Evolutionary conservation across 805 yeast genomes (phyloP), one percentile per base, ranked within the genome.

Genomic region (Metschnikowia arizonensis): DNA sequence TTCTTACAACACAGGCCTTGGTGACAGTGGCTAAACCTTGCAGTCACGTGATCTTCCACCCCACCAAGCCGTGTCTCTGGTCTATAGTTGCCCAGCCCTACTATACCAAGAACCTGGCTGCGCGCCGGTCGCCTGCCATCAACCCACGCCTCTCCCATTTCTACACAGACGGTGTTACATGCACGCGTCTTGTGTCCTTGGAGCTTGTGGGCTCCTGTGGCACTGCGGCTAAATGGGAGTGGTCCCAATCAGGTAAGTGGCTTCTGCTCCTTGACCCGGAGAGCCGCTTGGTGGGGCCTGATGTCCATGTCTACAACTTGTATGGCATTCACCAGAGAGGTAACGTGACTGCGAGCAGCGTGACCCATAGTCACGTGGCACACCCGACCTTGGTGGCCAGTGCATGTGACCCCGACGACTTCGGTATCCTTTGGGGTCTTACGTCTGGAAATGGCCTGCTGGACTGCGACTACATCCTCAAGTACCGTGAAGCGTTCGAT

Each of bases 231-330:
- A 31, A 40, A 3, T 39, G 66, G 8, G 14, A 40, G 17, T 71
- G 75, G 75, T 61, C 69, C 1, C 33, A 48, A 1, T 55, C 62
- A 5, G 73, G 73, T 0, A 58, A 54, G 30, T 70, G 74, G 73
- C 47, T 69, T 3, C 47, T 55, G 28, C 50, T 55, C 31, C 63
- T 68, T 39, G 61, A 59, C 42, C 47, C 46, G 21, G 42, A 33
- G 5, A 59, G 58, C 33, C 43, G 42, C 23, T 50, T 68, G 11
- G 58, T 50, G 45, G 70, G 70, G 5, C 65, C 59, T 50, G 52
- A 54, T 18, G 43, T 69, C 28, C 53, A 50, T 35, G 56, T 66
- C 3, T 62, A 54, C 48, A 61, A 61, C 38, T 33, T 62, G 5
- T 45, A 66, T 24, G 72, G 67, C 2, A 44, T 63, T 14, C 53